Base-by-base conservation (phyloP, 495 filamentous ascomycete genomes). In the Platismatia glauca region DNA sequence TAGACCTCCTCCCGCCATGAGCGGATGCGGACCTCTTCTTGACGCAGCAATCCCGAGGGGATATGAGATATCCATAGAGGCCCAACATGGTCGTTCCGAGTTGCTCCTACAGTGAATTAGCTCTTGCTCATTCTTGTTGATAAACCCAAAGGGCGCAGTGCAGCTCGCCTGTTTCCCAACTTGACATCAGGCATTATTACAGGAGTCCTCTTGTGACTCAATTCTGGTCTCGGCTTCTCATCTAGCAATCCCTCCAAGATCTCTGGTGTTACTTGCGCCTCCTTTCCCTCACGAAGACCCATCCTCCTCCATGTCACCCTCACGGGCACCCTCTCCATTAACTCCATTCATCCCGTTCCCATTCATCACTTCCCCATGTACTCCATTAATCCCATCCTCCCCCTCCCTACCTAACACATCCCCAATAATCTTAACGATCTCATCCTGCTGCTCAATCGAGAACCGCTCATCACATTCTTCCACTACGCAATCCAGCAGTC, bases 401-500 rank as follows among this genome's bases (percentile, higher is more conserved):
- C 62, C 46, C 56, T 67, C 69, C 24, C 69, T 56, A 24, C 74
- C 73, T 37, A 78, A 38, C 24, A 76, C 74, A 27, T 75, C 69
- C 39, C 46, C 61, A 64, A 78, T 70, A 60, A 75, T 62, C n/a
- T 38, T 53, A 58, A 78, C 59, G 53, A 81, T 75, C 37, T 72
- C 70, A 7, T 59, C 55, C 53, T 77, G 71, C 61, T 72, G 68
- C 64, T 73, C 72, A 16, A 70, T 73, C 5, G 57, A 59, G 58
- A 81, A 79, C 31, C 79, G 46, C 38, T 71, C 63, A 59, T 80
- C 79, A 67, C 78, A 73, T 66, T 81, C 79, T 65, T 81, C 76
- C n/a, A 81, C 69, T 22, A 81, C 69, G 22, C 71, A 75, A 58
- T 79, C 75, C 58, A 81, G 57, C 64, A 75, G 71, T 24, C 70